Base-by-base conservation (phyloP, 2,329 filamentous ascomycete genomes). In the Clarireedia paspali region DNA sequence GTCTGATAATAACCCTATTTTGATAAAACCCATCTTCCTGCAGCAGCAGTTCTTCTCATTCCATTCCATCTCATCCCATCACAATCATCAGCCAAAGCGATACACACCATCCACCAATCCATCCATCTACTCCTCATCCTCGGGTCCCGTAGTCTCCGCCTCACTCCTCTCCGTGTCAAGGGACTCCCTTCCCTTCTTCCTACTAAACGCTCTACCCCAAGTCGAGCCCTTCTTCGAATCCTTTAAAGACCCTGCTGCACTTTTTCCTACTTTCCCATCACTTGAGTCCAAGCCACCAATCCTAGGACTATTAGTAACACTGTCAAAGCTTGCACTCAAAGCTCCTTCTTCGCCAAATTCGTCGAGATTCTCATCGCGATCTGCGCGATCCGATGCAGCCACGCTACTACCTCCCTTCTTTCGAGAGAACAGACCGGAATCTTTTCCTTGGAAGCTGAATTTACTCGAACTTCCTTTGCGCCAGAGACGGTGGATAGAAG, bases 401-500 rank as follows among this genome's bases (percentile, higher is more conserved):
- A 53, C 59, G 66, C 80, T 83, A 48, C 80, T 76, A 5, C 78
- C 73, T 3, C 78, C 79, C 64, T 83, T 84, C 73, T 84, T 82
- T 62, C 63, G 59, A 20, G 67, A 62, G 55, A 81, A 82, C 26
- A 81, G 69, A 9, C 72, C 68, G 27, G 76, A 75, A 47, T 80
- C 77, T 64, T 82, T 85, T 51, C 75, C 74, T 20, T 67, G 74
- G 59, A 68, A 79, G 64, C 80, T 81, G 67, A 85, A 85, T 71
- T 85, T 85, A 69, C 80, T 77, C 6, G 81, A 82, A 67, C 81
- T 84, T 50, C 82, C 80, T 71, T 86, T 86, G 34, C 83, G 79
- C 55, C 86, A 78, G 49, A 86, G 73, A 67, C 84, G 57, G 80
- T 66, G 77, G 73, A 61, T 84, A 72, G 53, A 62, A 12, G 81